phyloP scores from a whole-genome alignment of 768 basidiomycete genomes.

The Amanita rimosa region DNA sequence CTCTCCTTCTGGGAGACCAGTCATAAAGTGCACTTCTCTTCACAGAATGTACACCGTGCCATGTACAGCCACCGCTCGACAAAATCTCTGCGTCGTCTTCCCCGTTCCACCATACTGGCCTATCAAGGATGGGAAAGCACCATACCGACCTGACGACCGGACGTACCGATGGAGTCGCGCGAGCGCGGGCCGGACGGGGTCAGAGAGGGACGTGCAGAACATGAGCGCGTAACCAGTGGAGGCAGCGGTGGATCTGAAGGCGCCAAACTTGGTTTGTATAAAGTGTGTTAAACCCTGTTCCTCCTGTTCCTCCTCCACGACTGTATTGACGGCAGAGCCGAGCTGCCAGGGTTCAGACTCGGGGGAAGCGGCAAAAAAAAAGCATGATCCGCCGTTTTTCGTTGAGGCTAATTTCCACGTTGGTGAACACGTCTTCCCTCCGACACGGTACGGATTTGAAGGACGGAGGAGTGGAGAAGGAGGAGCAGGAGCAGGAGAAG shows the following conservation, averaged over 20 bases:
- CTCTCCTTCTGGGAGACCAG: background rate
- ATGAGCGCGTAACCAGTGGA: conserved; percentile 75
- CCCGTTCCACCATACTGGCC: conserved; percentile 93
- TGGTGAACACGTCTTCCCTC: conserved; percentile 92
- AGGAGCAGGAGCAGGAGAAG: conserved; percentile 14
- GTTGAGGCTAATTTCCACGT: conserved; percentile 58
- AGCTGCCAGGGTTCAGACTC: too few species aligned
- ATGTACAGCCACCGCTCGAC: conserved; percentile 75
- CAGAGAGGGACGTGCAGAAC: conserved; percentile 43
- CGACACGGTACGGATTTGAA: conserved; percentile 70
- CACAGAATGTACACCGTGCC: conserved; percentile 69
- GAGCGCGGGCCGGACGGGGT: conserved; percentile 43
- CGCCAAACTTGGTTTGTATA: conserved; percentile 33
- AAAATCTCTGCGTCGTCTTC: conserved; percentile 87
- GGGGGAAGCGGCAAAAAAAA: conserved; percentile 61
- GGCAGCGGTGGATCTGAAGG: conserved; percentile 43
- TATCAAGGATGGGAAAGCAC: conserved; percentile 73
- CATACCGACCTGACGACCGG: conserved; percentile 76
- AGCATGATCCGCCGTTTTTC: conserved; percentile 92
- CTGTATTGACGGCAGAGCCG: too few species aligned
- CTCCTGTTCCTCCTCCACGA: too few species aligned
- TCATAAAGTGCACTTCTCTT: conserved; percentile 25
- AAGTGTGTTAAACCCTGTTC: conserved; percentile 46
- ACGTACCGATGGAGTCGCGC: conserved; percentile 65
- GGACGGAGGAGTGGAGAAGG: conserved; percentile 23